phyloP scores from a whole-genome alignment of 352 stramenopile genomes.

The Aphanomyces invadans region DNA sequence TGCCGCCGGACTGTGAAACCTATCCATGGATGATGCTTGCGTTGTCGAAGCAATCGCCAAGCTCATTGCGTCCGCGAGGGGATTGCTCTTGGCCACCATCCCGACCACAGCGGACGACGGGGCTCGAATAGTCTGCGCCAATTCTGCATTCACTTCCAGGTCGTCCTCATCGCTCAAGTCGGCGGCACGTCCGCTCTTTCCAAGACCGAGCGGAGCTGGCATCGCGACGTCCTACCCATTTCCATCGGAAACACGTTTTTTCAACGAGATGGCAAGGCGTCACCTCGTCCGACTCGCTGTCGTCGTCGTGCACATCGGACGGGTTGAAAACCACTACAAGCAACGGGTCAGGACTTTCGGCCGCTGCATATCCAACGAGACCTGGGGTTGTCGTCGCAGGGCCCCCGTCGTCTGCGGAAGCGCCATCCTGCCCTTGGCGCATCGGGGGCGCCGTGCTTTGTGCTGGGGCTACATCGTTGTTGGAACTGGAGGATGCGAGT shows the following conservation, averaged over 20 bases:
- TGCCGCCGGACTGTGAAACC: too few species aligned
- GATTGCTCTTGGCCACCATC: background rate
- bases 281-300: conserved; percentile 23
- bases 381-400: too few species aligned
- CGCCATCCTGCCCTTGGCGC: too few species aligned
- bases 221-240: background rate
- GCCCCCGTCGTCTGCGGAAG: too few species aligned
- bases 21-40: background rate
- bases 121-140: conserved; percentile 1
- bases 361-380: too few species aligned
- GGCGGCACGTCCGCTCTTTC: background rate
- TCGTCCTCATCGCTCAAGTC: conserved; percentile 14
- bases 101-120: background rate
- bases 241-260: background rate
- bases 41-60: background rate
- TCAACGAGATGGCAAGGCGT: too few species aligned
- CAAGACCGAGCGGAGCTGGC: background rate
- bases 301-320: background rate
- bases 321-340: background rate
- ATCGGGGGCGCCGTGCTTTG: too few species aligned
- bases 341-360: too few species aligned
- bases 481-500: too few species aligned
- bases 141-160: conserved; percentile 16
- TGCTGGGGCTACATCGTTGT: too few species aligned
- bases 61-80: conserved; percentile 5